Evolutionary conservation across 2,329 filamentous ascomycete species (phyloP).

Genomic region (Beauveria scarabaeidicola): DNA sequence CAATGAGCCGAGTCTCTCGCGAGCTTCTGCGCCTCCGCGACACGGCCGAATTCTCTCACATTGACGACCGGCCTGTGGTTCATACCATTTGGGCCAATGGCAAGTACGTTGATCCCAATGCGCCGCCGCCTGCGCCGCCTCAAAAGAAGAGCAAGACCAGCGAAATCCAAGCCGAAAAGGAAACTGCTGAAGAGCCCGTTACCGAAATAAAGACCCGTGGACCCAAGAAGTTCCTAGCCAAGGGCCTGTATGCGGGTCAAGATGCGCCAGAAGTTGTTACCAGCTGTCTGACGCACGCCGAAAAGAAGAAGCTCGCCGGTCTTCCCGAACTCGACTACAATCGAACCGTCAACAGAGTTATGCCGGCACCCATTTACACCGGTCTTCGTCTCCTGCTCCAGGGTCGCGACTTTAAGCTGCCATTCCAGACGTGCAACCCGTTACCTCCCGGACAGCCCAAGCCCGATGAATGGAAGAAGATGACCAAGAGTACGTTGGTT

Average conservation of each 20-base stretch:
- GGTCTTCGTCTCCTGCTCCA: conserved; percentile 62
- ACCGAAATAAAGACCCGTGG: conserved; percentile 34
- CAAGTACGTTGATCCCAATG: conserved; percentile 46
- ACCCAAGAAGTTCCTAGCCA: conserved; percentile 68
- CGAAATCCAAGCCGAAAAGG: conserved; percentile 15
- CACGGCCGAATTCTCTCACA: conserved; percentile 52
- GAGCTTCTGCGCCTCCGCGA: conserved; percentile 53
- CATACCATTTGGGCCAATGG: conserved; percentile 58
- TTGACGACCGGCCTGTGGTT: conserved; percentile 49
- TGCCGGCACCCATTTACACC: conserved; percentile 73
- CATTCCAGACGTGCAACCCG: conserved; percentile 83
- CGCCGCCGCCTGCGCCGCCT: conserved; percentile 28
- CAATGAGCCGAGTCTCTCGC: conserved; percentile 39
- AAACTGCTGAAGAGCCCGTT: conserved; percentile 30
- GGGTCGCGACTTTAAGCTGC: conserved; percentile 77
- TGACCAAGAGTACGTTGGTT: conserved; percentile 65
- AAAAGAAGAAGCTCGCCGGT: conserved; percentile 43
- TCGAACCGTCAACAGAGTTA: conserved; percentile 42
- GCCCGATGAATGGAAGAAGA: conserved; percentile 85
- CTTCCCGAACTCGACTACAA: conserved; percentile 39
- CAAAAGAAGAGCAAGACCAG: conserved; percentile 27
- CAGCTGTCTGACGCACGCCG: conserved; percentile 39
- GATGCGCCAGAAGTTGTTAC: conserved; percentile 40
- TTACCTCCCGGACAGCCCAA: conserved; percentile 80
- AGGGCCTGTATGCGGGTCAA: conserved; percentile 85